Base-by-base conservation (phyloP, 371 early-diverging fungal species). In the Actinomortierella wolfii region DNA sequence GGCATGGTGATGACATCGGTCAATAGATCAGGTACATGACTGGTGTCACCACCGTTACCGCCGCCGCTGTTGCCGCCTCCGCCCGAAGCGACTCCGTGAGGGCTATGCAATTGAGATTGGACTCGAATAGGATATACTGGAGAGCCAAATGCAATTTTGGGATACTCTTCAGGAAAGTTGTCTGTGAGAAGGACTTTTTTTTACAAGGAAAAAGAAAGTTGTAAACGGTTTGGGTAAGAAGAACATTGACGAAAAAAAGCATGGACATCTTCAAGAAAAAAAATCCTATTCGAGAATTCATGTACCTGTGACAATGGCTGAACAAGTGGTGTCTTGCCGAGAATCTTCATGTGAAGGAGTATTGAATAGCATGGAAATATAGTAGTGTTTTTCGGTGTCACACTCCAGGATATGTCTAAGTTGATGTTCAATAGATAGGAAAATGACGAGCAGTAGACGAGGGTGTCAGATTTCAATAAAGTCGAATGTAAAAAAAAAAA, bases 401-500 rank as follows among this genome's bases (percentile, higher is more conserved):
- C 56, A 73, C 21, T 73, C 73, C 25, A 73, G 28, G 20, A 73
- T 50, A 25, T 61, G 41, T 11, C 73, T 71, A 71, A 46, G 44
- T 41, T 41, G 7, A 9, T 9, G 15, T 41, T 9, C 41, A 7
- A 41, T 15, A 41, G 15, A 41, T 41, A 41, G 41, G 9, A 41
- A 9, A 41, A 44, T n/a, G 13, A 15, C 44, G 15, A 2, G 15
- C 3, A 44, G 15, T 18, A 40, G 18, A 49, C 11, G n/a, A 42
- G 28, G 44, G 46, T 18, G 8, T 26, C 9, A 8, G 29, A 14
- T 18, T 40, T n/a, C 13, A 9, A 55, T 4, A 49, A 11, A 6
- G 9, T 26, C 3, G 8, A 14, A n/a, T 17, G 1, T 34, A 0
- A 17, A 11, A 23, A 28, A 42, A 15, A 41, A 23, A 29, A 15